Base-by-base conservation (phyloP, 2,329 filamentous ascomycete species). In the Trichoderma citrinoviride region DNA sequence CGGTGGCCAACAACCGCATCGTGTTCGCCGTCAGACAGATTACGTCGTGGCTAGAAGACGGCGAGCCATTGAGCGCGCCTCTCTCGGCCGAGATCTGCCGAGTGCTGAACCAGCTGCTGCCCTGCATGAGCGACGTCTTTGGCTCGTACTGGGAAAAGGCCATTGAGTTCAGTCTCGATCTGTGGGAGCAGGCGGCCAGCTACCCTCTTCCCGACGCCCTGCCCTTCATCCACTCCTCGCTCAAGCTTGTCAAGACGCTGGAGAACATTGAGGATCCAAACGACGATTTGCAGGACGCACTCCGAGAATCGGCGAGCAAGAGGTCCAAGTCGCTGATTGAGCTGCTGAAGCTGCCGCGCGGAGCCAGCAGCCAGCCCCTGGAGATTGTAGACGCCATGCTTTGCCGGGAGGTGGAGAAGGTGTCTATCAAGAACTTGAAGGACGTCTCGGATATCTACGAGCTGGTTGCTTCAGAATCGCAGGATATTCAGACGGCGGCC, bases 21-120 rank as follows among this genome's bases (percentile, higher is more conserved):
- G 87, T 97, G 0, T 95, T 97, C 77, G 87, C 94, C 8, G 86
- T 94, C 47, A 91, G 90, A 72, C 89, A 93, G 68, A 82, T 97
- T 7, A 84, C 90, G 0, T 84, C 86, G 8, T 93, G 90, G 86
- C 78, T 93, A 0, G 83, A 88, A 15, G 80, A 81, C 0, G 73
- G 79, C 0, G 77, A 82, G 17, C 75, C 57, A 1, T 66, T 85
- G 1, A 76, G 80, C 23, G 72, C 76, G n/a, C 75, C 76, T 62
- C 68, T 85, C n/a, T 74, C 79, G 66, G 73, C 82, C 33, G 78
- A 86, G 77, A 76, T 83, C 67, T 84, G 87, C 73, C 78, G 87
- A 70, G 81, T 81, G 66, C 72, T 92, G 61, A 78, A 85, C 2
- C 77, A 80, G 3, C 78, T 97, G 3, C 76, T 97, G 0, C 91